Base-by-base conservation (phyloP, 2,329 filamentous ascomycete genomes). In the Sarocladium brachiariae region DNA sequence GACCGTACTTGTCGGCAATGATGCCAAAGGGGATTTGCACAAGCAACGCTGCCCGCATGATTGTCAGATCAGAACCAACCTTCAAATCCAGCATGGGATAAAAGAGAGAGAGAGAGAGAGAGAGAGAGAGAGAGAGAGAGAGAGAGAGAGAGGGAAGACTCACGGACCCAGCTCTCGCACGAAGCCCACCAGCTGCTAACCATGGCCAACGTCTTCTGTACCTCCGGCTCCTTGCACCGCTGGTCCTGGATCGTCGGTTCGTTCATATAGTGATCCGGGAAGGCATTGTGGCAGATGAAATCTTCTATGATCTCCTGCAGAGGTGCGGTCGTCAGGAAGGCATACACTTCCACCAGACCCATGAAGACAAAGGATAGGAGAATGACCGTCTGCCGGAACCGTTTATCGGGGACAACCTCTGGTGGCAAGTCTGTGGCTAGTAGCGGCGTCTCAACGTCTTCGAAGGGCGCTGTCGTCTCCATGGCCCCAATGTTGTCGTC, bases 121-220 rank as follows among this genome's bases (percentile, higher is more conserved):
- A 18, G 23, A 27, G 10, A 2, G 9, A 18, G 33, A 6, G n/a
- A 31, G 4, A 6, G 52, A 18, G n/a, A n/a, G n/a, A n/a, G 10
- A 18, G 23, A 27, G 10, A 2, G 9, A 18, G 33, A 6, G n/a
- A 31, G 4, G 7, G 52, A 18, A 6, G 2, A 65, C 65, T 58
- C 55, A 72, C 71, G 69, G 9, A 76, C 71, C 3, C 78, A 58
- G 51, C 70, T 70, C 30, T 76, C 76, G 63, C 1, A 73, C 70
- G 18, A 62, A 55, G 38, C 64, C 57, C 68, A 73, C 76, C 1
- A 76, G 77, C 35, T 68, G 14, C 27, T 66, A 16, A 81, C 62
- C 66, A 74, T 71, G 11, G 78, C 76, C 38, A 82, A 64, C 18
- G 70, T 67, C 23, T 70, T 67, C 56, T 81, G 77, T 1, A 83